Percentiles rank a stretch among this genome's conserved stretches.
These are phyloP conservation scores for Triticum timopheevii DNA, from an alignment of 176 grass and related monocot species.

Conservation along the genomic window DNA sequence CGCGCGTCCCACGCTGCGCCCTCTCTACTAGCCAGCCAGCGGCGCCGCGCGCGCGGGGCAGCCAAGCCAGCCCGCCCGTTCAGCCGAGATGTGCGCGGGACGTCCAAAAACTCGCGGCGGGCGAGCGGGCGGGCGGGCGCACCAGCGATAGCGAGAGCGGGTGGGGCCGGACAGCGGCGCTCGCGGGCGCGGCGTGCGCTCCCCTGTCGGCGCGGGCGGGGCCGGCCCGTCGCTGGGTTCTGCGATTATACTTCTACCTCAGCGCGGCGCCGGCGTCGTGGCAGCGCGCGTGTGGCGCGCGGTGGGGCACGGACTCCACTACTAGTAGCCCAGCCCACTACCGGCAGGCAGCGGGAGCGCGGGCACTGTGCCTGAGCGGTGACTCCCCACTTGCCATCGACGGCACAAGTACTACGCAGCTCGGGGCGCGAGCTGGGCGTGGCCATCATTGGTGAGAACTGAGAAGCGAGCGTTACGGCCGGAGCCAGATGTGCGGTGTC, in stretches of 20 bases:
- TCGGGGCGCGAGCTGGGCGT: neutral
- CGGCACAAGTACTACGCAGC: neutral
- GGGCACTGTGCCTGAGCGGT: neutral
- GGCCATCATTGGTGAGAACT: neutral
- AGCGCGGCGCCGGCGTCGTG: neutral
- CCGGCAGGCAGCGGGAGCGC: neutral
- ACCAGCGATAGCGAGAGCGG: neutral
- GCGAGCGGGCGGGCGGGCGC: neutral
- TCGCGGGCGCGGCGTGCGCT: slow-evolving; percentile 30
- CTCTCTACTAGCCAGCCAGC: neutral
- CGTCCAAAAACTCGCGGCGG: neutral
- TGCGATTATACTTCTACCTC: neutral
- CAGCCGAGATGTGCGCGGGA: neutral
- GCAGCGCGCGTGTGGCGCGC: slow-evolving; percentile 7
- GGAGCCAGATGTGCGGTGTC: neutral
- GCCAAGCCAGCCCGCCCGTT: no score
- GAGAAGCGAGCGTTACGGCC: neutral
- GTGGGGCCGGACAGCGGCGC: slow-evolving; percentile 13
- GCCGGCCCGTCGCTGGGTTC: neutral
- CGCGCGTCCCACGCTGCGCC: slow-evolving; percentile 1
- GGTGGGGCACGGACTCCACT: slow-evolving; percentile 6
- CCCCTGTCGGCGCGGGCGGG: slow-evolving; percentile 30
- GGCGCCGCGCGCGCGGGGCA: neutral
- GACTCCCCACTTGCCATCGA: slow-evolving; percentile 36
- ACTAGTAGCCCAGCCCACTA: neutral